Conservation (phyloP, 352 stramenopile genomes). For the Pythium sukuiense region DNA sequence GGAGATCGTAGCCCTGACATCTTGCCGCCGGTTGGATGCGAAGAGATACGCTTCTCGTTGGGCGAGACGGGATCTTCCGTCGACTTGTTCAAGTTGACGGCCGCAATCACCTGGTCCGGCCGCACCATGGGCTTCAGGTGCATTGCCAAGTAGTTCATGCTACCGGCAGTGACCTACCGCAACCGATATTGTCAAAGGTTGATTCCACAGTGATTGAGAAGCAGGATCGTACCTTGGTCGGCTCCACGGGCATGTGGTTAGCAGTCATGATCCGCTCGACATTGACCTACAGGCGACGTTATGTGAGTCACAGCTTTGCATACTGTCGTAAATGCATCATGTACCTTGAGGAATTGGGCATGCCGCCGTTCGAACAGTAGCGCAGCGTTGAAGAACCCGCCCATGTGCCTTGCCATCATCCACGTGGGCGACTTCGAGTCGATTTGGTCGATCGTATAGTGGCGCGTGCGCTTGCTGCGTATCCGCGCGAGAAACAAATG, state of each 20-base stretch:
- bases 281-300: slow-evolving; percentile 33
- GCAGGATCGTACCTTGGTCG: slow-evolving; percentile 33
- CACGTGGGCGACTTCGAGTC: slow-evolving; percentile 49
- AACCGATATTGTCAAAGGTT: neutral
- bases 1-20: neutral
- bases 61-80: neutral
- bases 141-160: slow-evolving; percentile 48
- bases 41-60: neutral
- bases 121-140: slow-evolving; percentile 37
- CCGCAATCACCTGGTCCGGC: slow-evolving; percentile 49
- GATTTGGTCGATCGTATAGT: slow-evolving; percentile 45
- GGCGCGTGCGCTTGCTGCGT: slow-evolving; percentile 49
- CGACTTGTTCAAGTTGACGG: neutral
- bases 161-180: slow-evolving; percentile 31
- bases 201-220: neutral
- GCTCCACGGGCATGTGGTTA: slow-evolving; percentile 22
- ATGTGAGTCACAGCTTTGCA: no score
- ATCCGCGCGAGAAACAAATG: slow-evolving; percentile 58
- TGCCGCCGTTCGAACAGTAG: slow-evolving; percentile 55
- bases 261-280: slow-evolving; percentile 44
- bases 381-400: slow-evolving; percentile 55
- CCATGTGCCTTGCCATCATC: slow-evolving; percentile 56
- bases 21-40: neutral
- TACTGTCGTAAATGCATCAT: neutral
- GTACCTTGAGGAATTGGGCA: slow-evolving; percentile 54